A percentile compares a stretch with the other conserved stretches of the same genome.
These are phyloP conservation scores for Cercophora newfieldiana DNA, from an alignment of 495 filamentous ascomycete species.

Conservation along the genomic window DNA sequence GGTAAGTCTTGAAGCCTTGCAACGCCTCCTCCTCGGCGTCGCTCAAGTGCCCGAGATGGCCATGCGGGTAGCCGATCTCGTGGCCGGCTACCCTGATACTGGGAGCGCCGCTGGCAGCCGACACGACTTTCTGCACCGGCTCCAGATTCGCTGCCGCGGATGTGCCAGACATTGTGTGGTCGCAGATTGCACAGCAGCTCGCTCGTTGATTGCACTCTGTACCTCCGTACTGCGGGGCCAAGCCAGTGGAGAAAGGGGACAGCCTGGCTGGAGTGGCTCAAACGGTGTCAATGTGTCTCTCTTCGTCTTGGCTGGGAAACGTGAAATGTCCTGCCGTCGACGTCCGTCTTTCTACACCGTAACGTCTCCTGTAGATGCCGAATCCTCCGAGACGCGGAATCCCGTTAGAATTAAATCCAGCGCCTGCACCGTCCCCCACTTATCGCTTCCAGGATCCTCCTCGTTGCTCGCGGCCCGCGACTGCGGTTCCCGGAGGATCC, in stretches of 20 bases:
- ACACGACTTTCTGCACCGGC: slow-evolving; percentile 22
- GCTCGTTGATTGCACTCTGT: neutral
- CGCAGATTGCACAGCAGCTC: no score
- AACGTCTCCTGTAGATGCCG: neutral
- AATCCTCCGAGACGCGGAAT: neutral
- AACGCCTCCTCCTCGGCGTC: slow-evolving; percentile 65
- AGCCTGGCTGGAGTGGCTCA: neutral
- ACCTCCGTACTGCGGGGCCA: neutral
- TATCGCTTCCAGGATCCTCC: neutral
- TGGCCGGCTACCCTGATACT: slow-evolving; percentile 30
- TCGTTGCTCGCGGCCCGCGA: neutral
- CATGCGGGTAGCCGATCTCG: slow-evolving; percentile 58
- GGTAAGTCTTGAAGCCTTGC: slow-evolving; percentile 64
- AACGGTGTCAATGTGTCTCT: neutral
- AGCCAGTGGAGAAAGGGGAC: neutral
- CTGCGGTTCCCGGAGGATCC: neutral
- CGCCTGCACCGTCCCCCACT: neutral
- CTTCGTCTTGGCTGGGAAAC: neutral
- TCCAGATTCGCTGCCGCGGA: neutral
- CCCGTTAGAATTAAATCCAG: neutral
- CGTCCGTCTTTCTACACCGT: neutral
- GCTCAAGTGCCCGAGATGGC: slow-evolving; percentile 73
- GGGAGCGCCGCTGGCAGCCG: slow-evolving; percentile 21
- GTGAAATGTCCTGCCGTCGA: neutral
- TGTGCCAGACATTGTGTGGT: neutral